Evolutionary conservation across 2,329 filamentous ascomycete species (phyloP), one percentile per base, ranked within the genome.

Genomic region (Diplodia intermedia): DNA sequence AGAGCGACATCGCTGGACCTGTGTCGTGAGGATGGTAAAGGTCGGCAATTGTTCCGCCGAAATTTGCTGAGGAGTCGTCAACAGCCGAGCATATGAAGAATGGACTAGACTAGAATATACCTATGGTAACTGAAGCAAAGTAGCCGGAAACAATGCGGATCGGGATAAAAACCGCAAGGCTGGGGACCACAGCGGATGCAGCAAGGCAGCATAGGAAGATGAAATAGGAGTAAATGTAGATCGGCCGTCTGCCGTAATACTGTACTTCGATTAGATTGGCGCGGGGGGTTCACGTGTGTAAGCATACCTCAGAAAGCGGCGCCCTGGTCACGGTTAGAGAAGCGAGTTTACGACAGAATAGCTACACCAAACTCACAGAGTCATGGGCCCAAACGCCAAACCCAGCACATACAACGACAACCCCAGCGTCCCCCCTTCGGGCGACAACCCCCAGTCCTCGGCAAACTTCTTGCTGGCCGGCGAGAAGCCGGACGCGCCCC

Each of bases 401-500:
- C 82, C 83, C 12, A 84, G 74, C 9, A 85, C 77, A 68, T 83
- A 84, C 61, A 84, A 72, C 54, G 79, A 82, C 56, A 85, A 65
- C 4, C 83, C 82, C 3, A 85, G 71, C 0, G 81, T 82, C 1
- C 79, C 81, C 23, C 82, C 73, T 52, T 81, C 79, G 18, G 76
- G 71, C 2, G 79, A 77, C 2, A 83, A 73, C 14, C 75, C 73
- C 67, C 84, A 81, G 18, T 82, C 79, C 9, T 78, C 73, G 1
- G 75, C 76, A 65, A 84, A 82, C 52, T 81, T 79, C n/a, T 69
- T 71, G 15, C 76, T 73, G 0, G 78, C 80, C 0, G 83, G 82
- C 2, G 81, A 83, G 71, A 82, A 85, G 9, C 82, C 82, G 6
- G 81, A 83, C 1, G 82, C 82, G 9, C 80, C 81, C 78, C 82